Conservation (phyloP, 176 grass and related monocot species). For the Poa annua region DNA sequence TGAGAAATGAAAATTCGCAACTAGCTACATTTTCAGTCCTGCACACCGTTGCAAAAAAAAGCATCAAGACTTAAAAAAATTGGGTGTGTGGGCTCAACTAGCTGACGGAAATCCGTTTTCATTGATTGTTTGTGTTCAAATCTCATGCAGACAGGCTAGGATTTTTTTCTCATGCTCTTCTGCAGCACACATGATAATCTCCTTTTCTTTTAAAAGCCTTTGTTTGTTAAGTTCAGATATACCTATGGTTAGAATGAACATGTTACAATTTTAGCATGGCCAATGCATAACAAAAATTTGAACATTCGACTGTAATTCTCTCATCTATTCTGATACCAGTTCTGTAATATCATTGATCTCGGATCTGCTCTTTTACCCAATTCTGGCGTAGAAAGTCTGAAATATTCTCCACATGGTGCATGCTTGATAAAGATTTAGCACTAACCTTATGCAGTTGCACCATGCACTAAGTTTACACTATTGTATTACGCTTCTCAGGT, state of each 20-base stretch:
- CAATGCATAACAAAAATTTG: background rate
- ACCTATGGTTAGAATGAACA: background rate
- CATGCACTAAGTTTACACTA: background rate
- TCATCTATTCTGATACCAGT: conserved; percentile 3
- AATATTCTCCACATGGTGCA: background rate
- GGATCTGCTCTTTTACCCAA: background rate
- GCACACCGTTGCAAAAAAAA: background rate
- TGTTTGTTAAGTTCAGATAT: background rate
- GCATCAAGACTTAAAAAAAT: background rate
- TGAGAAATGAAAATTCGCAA: background rate
- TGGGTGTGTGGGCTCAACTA: background rate
- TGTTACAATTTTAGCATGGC: background rate
- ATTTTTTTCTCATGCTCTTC: conserved; percentile 1
- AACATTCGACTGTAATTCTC: background rate
- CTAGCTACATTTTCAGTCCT: background rate
- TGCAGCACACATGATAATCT: background rate
- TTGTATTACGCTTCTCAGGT: background rate
- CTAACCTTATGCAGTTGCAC: background rate
- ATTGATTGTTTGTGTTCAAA: background rate
- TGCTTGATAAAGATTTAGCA: background rate
- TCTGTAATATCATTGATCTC: background rate
- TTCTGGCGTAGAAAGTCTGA: background rate
- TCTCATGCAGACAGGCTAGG: background rate
- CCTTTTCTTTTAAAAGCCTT: background rate
- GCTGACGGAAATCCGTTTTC: background rate